phyloP scores from a whole-genome alignment of 2,329 filamentous ascomycete species.

The Botryotinia globosa region DNA sequence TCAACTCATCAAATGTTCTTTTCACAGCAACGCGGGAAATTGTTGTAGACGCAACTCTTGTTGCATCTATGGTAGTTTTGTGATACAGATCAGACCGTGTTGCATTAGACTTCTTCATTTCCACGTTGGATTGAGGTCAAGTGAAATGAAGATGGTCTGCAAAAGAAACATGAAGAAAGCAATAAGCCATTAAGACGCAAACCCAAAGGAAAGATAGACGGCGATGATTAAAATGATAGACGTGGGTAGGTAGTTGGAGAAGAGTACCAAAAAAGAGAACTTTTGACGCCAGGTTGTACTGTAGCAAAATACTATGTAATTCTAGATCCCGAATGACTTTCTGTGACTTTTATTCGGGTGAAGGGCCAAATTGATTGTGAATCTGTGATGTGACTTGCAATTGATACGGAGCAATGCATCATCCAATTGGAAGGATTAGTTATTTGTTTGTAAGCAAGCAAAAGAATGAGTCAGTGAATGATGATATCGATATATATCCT shows the following conservation, averaged over 20 bases:
- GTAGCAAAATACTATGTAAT: not conserved
- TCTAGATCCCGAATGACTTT: not conserved
- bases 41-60: constrained; percentile 26
- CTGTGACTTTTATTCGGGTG: not conserved
- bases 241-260: not conserved
- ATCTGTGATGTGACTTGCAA: not conserved
- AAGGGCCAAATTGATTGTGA: not conserved
- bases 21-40: constrained; percentile 29
- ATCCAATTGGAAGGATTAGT: not conserved
- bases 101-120: not conserved
- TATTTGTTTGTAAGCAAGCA: not conserved
- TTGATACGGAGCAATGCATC: not conserved
- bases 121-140: too few relatives aligned
- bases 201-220: not conserved
- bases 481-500: not conserved
- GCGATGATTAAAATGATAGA: not conserved
- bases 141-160: not conserved
- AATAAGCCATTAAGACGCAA: constrained; percentile 9
- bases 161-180: not conserved
- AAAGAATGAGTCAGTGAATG: not conserved
- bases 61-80: constrained; percentile 30
- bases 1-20: constrained; percentile 27
- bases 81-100: constrained; percentile 21
- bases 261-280: not conserved
- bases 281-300: not conserved